Conservation (phyloP, 169 alveolate genomes). For the Amoebophrya sp. region DNA sequence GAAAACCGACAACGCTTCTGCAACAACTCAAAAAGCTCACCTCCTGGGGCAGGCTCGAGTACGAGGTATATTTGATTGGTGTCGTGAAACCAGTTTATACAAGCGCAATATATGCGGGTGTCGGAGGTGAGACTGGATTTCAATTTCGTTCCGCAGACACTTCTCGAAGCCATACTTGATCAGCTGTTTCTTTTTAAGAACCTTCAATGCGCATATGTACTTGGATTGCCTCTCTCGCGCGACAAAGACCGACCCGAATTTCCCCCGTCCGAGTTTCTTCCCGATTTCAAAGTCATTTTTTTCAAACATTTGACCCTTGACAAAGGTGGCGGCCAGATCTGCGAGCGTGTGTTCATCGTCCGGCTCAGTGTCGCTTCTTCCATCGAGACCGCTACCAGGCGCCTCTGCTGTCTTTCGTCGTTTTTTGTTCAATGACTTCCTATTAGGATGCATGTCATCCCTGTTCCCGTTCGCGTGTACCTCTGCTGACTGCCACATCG, state of each 20-base stretch:
- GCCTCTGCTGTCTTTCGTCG: too few relatives aligned
- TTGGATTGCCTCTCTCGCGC: slow-evolving; percentile 44
- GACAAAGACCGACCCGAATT: slow-evolving; percentile 73
- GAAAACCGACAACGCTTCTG: slow-evolving; percentile 53
- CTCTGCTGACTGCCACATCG: too few relatives aligned
- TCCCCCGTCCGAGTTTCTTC: slow-evolving; percentile 72
- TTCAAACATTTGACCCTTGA: background rate
- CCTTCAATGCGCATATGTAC: slow-evolving; percentile 70
- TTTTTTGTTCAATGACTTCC: too few relatives aligned
- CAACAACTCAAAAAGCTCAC: slow-evolving; percentile 65
- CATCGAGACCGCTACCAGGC: too few relatives aligned
- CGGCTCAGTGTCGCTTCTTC: too few relatives aligned
- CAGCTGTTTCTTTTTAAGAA: slow-evolving; percentile 68
- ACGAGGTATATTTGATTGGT: slow-evolving; percentile 72
- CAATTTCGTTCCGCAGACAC: slow-evolving; percentile 74
- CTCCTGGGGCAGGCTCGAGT: slow-evolving; percentile 78
- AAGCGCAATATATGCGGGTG: slow-evolving; percentile 62
- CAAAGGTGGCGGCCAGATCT: background rate
- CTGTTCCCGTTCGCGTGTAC: too few relatives aligned
- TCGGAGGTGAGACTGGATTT: slow-evolving; percentile 70
- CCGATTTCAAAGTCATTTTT: slow-evolving; percentile 69
- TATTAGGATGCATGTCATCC: too few relatives aligned
- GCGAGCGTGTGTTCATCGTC: too few relatives aligned
- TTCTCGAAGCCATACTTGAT: slow-evolving; percentile 60
- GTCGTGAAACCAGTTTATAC: slow-evolving; percentile 69